Base-by-base conservation (phyloP, 1,284 basidiomycete genomes). In the Phlebopus sp. region DNA sequence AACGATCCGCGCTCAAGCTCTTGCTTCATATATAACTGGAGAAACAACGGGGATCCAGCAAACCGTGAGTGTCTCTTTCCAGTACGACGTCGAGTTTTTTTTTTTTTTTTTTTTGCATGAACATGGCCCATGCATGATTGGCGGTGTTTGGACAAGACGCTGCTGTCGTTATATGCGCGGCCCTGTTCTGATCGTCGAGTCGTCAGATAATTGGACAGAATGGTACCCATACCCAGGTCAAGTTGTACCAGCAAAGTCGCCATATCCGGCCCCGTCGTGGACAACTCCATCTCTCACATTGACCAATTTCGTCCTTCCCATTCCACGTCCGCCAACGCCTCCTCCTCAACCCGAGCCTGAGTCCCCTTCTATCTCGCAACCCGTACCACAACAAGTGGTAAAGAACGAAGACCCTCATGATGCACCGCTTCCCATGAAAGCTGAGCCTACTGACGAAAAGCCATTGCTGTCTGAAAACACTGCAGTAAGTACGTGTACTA, bases 1-100 rank as follows among this genome's bases (percentile, higher is more conserved):
- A 17, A 54, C 4, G 52, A 63, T 29, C 25, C 35, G 10, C 45
- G 32, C 5, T 42, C 64, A 1, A 64, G 63, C 3, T 44, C 48
- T 5, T 52, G 62, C 7, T 64, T 68, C 36, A 27, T 59, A 17
- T 64, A 68, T 34, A 67, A 68, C 41, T 64, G 61, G 63, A 51
- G 44, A 21, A 54, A 59, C n/a, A 58, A 64, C 1, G 66, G 63
- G 4, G 64, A 64, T 32, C 66, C 66, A 30, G 47, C 52, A 25
- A 62, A 56, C 27, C 63, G 66, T 68, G 30, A 50, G 66, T 60
- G 11, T 13, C 36, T 23, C 5, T 39, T 25, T 35, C 19, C n/a
- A 23, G 15, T 34, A 8, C 9, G 23, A 31, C 41, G 37, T 44
- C 10, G 31, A 17, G 29, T 14, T 6, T 23, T 6, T 23, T 6